Evolutionary conservation across 2,329 filamentous ascomycete genomes (phyloP), one percentile per base, ranked within the genome.

Genomic region (Chaetoscypha palmicola): DNA sequence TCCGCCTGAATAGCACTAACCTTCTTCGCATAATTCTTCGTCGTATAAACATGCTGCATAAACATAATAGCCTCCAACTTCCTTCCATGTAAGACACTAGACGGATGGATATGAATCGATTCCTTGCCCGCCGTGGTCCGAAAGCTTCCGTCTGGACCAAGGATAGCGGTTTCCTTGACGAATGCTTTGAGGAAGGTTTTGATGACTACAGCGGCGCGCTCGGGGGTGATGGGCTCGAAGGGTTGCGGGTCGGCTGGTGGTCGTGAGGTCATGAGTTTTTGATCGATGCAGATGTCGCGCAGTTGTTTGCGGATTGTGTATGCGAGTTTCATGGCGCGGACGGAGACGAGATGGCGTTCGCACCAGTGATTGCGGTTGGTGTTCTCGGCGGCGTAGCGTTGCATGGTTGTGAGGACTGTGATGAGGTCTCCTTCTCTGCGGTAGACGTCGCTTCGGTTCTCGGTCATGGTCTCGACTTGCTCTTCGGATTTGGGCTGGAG

Each of bases 41-140:
- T 72, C 1, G 79, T 83, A 53, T 75, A 83, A 0, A 83, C 77
- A 51, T 83, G 75, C 51, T 83, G 79, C 8, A 83, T 59, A 49
- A 81, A 83, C 77, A 83, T 79, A 57, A 83, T 80, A 3, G 77
- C 78, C 61, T 81, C 78, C 56, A 70, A 72, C 62, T 81, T 81
- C 54, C 73, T 69, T 0, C 79, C 77, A 50, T 80, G 76, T 37
- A 83, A 53, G 0, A 79, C 74, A 51, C 79, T 83, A 0, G 76
- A 71, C 0, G 79, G 79, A 53, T 83, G 79, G 14, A 83, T 74
- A 0, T 74, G 69, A 8, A 83, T 76, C 2, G 71, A 65, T 39
- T 81, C 76, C 54, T 78, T 79, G 16, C 76, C 78, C 22, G 74
- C 68, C 0, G 73, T 67, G 0, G 78, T 82, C 5, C 74, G 68